phyloP scores from a whole-genome alignment of 306 rosid species.

The Elaeagnus macrophylla region DNA sequence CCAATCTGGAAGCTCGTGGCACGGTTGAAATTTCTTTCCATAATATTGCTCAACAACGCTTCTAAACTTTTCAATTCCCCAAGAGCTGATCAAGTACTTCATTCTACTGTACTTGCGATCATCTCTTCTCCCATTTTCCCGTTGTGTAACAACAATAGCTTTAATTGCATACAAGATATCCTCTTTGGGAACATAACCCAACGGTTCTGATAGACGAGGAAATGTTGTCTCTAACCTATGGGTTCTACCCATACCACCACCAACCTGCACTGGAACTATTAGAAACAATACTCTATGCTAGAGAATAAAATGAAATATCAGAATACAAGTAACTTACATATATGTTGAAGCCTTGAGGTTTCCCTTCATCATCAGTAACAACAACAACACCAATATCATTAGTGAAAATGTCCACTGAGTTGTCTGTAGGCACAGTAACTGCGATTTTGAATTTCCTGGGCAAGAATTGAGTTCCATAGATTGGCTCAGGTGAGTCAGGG shows the following conservation, averaged over 20 bases:
- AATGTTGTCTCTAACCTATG: conserved; percentile 82
- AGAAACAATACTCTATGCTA: conserved; percentile 10
- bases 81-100: conserved; percentile 85
- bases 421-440: conserved; percentile 92
- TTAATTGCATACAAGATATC: conserved; percentile 89
- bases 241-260: conserved; percentile 99
- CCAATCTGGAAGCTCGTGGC: conserved; percentile 74
- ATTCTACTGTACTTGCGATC: conserved; percentile 92
- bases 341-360: conserved; percentile 84
- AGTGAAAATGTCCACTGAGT: conserved; percentile 89
- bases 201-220: conserved; percentile 78
- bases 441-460: conserved; percentile 98
- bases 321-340: conserved; percentile 52
- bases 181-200: conserved; percentile 90
- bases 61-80: conserved; percentile 95
- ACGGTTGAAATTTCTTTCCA: conserved; percentile 84
- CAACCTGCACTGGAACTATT: conserved; percentile 55
- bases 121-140: conserved; percentile 95
- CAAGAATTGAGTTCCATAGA: conserved; percentile 90
- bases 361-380: conserved; percentile 64
- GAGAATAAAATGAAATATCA: background rate
- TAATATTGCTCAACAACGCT: conserved; percentile 70
- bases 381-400: conserved; percentile 88
- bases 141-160: conserved; percentile 91
- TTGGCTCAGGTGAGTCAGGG: conserved; percentile 88